A percentile compares a stretch with the other conserved stretches of the same genome.
phyloP scores from a whole-genome alignment of 2,329 filamentous ascomycete genomes.

The Cordyceps pruinosa region DNA sequence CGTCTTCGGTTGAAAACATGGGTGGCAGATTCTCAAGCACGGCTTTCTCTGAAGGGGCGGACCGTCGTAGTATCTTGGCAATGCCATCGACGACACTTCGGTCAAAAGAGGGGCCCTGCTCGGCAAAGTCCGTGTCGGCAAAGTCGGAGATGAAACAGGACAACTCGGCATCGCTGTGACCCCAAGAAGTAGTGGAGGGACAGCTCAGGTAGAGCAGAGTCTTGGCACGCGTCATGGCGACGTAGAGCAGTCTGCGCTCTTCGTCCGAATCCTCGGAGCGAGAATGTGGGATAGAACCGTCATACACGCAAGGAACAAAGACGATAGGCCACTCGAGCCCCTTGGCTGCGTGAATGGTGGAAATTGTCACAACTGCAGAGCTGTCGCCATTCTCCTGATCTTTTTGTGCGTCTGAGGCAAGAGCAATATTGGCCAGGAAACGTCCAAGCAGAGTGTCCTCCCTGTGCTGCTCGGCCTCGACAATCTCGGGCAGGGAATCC shows the following conservation, averaged over 20 bases:
- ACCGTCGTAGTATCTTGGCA: slow-evolving; percentile 62
- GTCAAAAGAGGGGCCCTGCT: slow-evolving; percentile 64
- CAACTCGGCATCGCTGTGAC: slow-evolving; percentile 51
- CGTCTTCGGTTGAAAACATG: slow-evolving; percentile 57
- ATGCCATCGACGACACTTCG: slow-evolving; percentile 56
- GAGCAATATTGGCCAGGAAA: slow-evolving; percentile 83
- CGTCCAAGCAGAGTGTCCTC: slow-evolving; percentile 53
- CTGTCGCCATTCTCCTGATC: slow-evolving; percentile 50
- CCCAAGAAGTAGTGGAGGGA: slow-evolving; percentile 59
- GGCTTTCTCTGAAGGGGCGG: slow-evolving; percentile 47
- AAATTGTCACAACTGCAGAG: slow-evolving; percentile 71
- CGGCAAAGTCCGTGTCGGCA: slow-evolving; percentile 35
- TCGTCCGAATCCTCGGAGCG: slow-evolving; percentile 80
- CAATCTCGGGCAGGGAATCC: slow-evolving; percentile 58
- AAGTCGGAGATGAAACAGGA: slow-evolving; percentile 63
- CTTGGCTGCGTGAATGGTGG: slow-evolving; percentile 93
- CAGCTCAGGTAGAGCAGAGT: slow-evolving; percentile 79
- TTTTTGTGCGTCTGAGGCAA: slow-evolving; percentile 73
- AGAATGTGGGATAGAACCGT: slow-evolving; percentile 84
- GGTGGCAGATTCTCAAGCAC: slow-evolving; percentile 47
- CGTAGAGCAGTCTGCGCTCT: slow-evolving; percentile 82
- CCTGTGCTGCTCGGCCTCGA: slow-evolving; percentile 62
- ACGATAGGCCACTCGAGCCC: slow-evolving; percentile 95
- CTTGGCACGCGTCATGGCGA: slow-evolving; percentile 93
- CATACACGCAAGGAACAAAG: slow-evolving; percentile 84